phyloP scores from a whole-genome alignment of 768 basidiomycete genomes.

The Hypholoma fasciculare region DNA sequence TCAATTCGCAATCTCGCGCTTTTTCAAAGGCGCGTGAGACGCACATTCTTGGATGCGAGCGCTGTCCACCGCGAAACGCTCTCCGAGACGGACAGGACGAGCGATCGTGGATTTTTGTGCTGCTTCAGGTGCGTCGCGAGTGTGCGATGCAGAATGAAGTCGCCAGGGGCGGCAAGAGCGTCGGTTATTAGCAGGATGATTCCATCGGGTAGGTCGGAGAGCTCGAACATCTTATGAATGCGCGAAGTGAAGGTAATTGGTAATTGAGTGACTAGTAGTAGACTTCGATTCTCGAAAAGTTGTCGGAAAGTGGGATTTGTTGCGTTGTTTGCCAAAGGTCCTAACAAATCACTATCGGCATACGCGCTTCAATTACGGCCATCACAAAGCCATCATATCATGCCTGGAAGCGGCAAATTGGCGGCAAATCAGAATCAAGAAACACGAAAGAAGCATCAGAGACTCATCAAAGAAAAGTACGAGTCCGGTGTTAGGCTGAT shows the following conservation, averaged over 20 bases:
- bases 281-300: too few species aligned
- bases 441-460: too few species aligned
- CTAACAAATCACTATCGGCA: not conserved
- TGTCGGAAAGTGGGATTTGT: too few species aligned
- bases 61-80: constrained; percentile 61
- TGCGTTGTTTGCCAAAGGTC: constrained; percentile 2
- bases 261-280: too few species aligned
- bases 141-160: constrained; percentile 65
- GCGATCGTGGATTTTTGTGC: constrained; percentile 27
- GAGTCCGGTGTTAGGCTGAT: too few species aligned
- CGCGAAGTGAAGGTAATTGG: too few species aligned
- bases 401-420: too few species aligned
- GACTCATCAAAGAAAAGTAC: too few species aligned
- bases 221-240: constrained; percentile 40
- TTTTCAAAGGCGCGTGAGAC: constrained; percentile 20
- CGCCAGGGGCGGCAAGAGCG: constrained; percentile 66
- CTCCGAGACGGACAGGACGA: constrained; percentile 62
- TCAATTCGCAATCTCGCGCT: not conserved
- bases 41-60: constrained; percentile 62
- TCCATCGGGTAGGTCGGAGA: constrained; percentile 50
- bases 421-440: too few species aligned
- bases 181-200: constrained; percentile 69
- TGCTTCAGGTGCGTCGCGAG: constrained; percentile 56
- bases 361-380: not conserved
- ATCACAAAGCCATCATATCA: too few species aligned